phyloP scores from a whole-genome alignment of 768 basidiomycete species.

The Fomitopsis serialis region DNA sequence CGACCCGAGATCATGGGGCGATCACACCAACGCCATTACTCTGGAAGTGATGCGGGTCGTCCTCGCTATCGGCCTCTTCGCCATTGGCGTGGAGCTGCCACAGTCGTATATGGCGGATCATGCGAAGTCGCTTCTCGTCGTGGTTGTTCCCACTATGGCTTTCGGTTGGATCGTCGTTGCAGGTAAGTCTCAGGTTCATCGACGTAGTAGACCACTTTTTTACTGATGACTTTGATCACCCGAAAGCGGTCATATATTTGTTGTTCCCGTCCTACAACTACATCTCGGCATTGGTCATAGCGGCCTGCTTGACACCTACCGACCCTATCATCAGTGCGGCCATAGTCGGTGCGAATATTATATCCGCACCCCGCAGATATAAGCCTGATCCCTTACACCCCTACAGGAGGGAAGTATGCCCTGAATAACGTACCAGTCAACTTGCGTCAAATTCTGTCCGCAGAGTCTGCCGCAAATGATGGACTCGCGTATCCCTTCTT shows the following conservation, averaged over 20 bases:
- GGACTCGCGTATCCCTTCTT: conserved; percentile 94
- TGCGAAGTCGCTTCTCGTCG: conserved; percentile 58
- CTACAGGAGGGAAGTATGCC: conserved; percentile 64
- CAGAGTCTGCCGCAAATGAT: conserved; percentile 94
- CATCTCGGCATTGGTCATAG: conserved; percentile 77
- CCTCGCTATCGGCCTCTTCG: conserved; percentile 88
- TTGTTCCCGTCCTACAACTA: conserved; percentile 71
- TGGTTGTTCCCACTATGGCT: conserved; percentile 83
- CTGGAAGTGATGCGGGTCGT: conserved; percentile 85
- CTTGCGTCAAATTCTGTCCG: conserved; percentile 75
- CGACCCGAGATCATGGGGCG: conserved; percentile 72
- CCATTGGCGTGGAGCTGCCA: conserved; percentile 92
- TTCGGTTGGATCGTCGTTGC: conserved; percentile 79
- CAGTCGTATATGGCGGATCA: conserved; percentile 78
- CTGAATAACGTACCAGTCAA: conserved; percentile 64
- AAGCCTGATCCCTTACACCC: not conserved
- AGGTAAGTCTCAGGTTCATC: conserved; percentile 38
- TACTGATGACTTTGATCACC: not conserved
- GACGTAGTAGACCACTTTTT: conserved; percentile 1
- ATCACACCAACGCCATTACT: conserved; percentile 53
- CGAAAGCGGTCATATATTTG: conserved; percentile 54
- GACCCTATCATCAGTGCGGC: conserved; percentile 91
- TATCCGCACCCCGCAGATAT: not conserved
- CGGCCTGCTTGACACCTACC: conserved; percentile 89
- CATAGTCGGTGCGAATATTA: conserved; percentile 50